Evolutionary conservation across 2,329 filamentous ascomycete genomes (phyloP).

Genomic region (Teratosphaeria destructans): DNA sequence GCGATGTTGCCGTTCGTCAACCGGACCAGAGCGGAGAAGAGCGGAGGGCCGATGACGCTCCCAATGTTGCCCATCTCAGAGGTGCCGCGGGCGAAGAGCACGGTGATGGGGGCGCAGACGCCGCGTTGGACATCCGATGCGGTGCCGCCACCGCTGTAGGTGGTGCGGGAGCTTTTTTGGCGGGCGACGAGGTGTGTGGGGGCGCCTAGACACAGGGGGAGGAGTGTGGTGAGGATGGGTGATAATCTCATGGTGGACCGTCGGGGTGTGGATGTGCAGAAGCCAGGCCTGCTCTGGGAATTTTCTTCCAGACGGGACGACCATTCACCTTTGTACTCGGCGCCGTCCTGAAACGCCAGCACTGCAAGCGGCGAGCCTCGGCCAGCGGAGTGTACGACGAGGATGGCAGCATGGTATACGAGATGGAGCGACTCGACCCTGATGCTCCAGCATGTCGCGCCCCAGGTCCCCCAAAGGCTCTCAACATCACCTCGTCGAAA

Average conservation of each 20-base stretch:
- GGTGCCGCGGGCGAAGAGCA: conserved; percentile 49
- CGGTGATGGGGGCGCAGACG: conserved; percentile 37
- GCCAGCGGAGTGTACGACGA: no score
- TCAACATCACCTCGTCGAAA: no score
- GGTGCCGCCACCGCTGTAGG: conserved; percentile 9
- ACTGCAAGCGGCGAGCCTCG: no score
- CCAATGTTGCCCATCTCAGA: conserved; percentile 45
- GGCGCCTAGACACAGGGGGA: not conserved
- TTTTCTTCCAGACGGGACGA: not conserved
- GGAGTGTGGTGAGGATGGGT: not conserved
- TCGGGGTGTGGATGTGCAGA: not conserved
- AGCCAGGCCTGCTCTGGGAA: not conserved
- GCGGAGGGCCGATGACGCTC: conserved; percentile 38
- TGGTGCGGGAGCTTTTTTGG: not conserved
- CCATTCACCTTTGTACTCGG: not conserved
- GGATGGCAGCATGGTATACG: no score
- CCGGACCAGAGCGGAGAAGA: conserved; percentile 36
- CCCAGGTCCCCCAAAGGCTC: no score
- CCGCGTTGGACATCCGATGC: conserved; percentile 9
- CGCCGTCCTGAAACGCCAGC: no score
- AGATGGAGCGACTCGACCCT: no score
- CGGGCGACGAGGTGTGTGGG: not conserved
- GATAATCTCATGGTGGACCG: not conserved
- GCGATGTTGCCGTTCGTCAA: conserved; percentile 35
- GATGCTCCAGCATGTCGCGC: no score